These are phyloP conservation scores for Paramecium octaurelia DNA, from an alignment of 73 alveolate genomes.

Conservation along the genomic window DNA sequence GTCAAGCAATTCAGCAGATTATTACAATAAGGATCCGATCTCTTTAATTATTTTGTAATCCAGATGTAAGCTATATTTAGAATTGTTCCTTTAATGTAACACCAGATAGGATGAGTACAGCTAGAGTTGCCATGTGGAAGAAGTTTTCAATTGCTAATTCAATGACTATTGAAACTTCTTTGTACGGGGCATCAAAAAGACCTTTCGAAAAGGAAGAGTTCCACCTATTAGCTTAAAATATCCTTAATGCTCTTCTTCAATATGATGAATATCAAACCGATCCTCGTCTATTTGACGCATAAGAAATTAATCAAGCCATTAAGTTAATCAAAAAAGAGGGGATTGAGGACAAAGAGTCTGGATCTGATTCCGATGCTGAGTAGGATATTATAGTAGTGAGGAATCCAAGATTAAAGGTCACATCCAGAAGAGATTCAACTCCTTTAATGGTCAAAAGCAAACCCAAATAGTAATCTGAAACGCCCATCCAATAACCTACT, in stretches of 20 bases:
- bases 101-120: conserved; percentile 76
- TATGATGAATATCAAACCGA: neutral
- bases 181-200: conserved; percentile 77
- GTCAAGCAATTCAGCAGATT: neutral
- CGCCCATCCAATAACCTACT: neutral
- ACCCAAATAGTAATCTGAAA: neutral
- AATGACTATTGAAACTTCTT: conserved; percentile 92
- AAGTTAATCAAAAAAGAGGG: neutral
- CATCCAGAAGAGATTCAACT: conserved; percentile 39
- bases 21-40: neutral
- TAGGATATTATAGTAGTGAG: neutral
- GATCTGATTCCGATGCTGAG: conserved; percentile 50
- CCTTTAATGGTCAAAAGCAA: neutral
- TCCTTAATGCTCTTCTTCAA: neutral
- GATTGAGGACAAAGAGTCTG: neutral
- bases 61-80: neutral
- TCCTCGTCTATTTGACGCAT: neutral
- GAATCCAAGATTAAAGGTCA: neutral
- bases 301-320: neutral
- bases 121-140: conserved; percentile 91
- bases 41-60: neutral
- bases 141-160: conserved; percentile 83
- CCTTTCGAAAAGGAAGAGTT: conserved; percentile 3
- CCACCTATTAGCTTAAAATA: neutral
- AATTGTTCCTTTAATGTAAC: conserved; percentile 29